Evolutionary conservation across 1,284 basidiomycete genomes (phyloP), one percentile per base, ranked within the genome.

Genomic region (Boletellus sp.): DNA sequence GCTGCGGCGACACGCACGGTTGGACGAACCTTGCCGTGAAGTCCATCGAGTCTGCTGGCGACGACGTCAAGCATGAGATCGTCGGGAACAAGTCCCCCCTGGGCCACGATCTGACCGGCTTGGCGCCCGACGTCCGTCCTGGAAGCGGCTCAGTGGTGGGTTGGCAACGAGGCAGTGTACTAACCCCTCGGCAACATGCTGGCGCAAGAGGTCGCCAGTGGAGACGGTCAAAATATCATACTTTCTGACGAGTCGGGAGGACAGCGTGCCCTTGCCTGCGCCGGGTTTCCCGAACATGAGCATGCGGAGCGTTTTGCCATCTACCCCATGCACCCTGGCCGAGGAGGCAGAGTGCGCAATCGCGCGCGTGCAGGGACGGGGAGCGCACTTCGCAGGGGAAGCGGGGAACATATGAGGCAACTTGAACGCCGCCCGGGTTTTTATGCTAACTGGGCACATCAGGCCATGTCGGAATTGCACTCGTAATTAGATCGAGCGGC

Each of bases 221-320:
- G 87, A 91, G 45, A 93, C 67, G 16, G 82, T 77, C 41, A 83
- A 54, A 41, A 92, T 78, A 57, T 87, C 83, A 59, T 87, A 89
- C 66, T 89, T 85, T 55, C 80, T 76, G 47, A 87, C 80, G 30
- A 93, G 74, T 34, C 84, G 74, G 9, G 76, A 74, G 5, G 85
- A 78, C 34, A 92, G 74, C 0, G 90, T 93, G 25, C 90, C 90
- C 68, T 87, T 89, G 40, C 87, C 85, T 33, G 84, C 78, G 23
- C 84, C 87, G 4, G 87, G 87, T 66, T 90, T 90, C 10, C 87
- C 87, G 60, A 90, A 89, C 77, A 90, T 82, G 49, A 90, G 70
- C 82, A 90, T 86, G 30, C 87, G 78, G 38, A 88, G 68, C 37
- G 75, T 61, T 47, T 70, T 71, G 34, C 63, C 57, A 63, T 64